A percentile compares a stretch with the other conserved stretches of the same genome.
These are phyloP conservation scores for Pseudogymnoascus sp. DNA, from an alignment of 2,329 filamentous ascomycete species.

Conservation along the genomic window DNA sequence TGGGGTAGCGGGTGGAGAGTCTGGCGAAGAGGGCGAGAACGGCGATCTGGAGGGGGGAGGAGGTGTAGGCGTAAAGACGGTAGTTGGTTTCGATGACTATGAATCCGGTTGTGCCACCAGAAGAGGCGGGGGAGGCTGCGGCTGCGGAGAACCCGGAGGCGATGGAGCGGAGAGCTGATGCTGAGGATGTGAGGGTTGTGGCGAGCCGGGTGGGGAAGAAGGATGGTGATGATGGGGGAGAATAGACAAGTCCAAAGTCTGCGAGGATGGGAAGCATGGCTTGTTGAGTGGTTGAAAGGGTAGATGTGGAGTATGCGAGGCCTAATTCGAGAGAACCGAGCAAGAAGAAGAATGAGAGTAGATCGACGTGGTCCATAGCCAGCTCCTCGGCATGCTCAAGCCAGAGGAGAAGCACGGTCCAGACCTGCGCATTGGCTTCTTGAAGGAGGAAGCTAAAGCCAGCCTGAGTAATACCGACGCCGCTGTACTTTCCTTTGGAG, in stretches of 20 bases:
- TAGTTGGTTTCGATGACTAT: slow-evolving; percentile 98
- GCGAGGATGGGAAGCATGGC: slow-evolving; percentile 86
- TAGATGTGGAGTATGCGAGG: slow-evolving; percentile 78
- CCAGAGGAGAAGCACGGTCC: slow-evolving; percentile 90
- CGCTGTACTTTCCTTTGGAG: slow-evolving; percentile 31
- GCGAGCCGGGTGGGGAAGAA: slow-evolving; percentile 90
- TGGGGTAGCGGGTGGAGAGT: slow-evolving; percentile 83
- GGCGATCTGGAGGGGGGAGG: slow-evolving; percentile 86
- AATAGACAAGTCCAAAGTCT: slow-evolving; percentile 88
- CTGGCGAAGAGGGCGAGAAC: slow-evolving; percentile 85
- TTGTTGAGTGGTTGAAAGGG: slow-evolving; percentile 70
- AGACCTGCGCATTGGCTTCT: slow-evolving; percentile 93
- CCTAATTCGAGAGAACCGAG: slow-evolving; percentile 89
- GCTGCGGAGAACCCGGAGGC: slow-evolving; percentile 61
- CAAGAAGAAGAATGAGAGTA: slow-evolving; percentile 92
- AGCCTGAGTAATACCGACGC: slow-evolving; percentile 74
- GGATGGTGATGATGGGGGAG: slow-evolving; percentile 50
- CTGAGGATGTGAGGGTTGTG: slow-evolving; percentile 77
- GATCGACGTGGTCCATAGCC: slow-evolving; percentile 81
- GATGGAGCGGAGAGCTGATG: slow-evolving; percentile 59
- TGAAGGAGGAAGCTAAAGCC: slow-evolving; percentile 94
- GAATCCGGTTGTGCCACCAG: slow-evolving; percentile 55
- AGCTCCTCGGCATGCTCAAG: slow-evolving; percentile 67
- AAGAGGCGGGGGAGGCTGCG: slow-evolving; percentile 23
- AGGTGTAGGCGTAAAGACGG: slow-evolving; percentile 92